Conservation (phyloP, 179 eudicot genomes). For the Heliamphora ciliata region DNA sequence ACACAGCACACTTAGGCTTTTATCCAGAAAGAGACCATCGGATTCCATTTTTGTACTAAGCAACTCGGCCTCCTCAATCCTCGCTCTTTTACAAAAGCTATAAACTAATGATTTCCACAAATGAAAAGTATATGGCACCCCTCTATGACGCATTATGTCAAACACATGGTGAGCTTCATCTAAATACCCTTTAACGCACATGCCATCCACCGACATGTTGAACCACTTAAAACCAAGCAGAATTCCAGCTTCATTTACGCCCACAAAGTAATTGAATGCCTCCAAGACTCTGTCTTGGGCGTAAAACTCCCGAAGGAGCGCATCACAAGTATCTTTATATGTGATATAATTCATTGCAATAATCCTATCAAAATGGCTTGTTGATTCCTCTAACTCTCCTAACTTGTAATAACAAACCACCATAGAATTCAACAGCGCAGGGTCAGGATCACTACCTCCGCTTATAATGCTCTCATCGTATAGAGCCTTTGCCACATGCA, state of each 20-base stretch:
- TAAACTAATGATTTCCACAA: conserved; percentile 28
- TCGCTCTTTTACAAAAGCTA: conserved; percentile 31
- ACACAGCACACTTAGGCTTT: conserved; percentile 10
- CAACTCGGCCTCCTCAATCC: conserved; percentile 30
- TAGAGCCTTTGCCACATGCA: conserved; percentile 27
- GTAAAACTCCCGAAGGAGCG: conserved; percentile 22
- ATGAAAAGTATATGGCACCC: conserved; percentile 20
- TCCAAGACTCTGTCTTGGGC: conserved; percentile 27
- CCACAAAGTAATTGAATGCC: conserved; percentile 25
- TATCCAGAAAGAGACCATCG: conserved; percentile 28
- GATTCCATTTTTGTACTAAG: conserved; percentile 32
- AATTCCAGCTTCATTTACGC: conserved; percentile 15
- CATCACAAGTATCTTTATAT: conserved; percentile 22
- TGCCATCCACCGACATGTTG: conserved; percentile 23
- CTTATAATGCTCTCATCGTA: conserved; percentile 19
- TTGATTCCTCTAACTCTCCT: conserved; percentile 34
- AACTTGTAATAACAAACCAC: conserved; percentile 30
- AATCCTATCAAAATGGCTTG: conserved; percentile 26
- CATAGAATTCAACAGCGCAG: conserved; percentile 27
- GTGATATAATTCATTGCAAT: conserved; percentile 11
- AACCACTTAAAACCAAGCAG: conserved; percentile 19
- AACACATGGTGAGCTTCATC: conserved; percentile 37
- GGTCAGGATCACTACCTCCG: conserved; percentile 19
- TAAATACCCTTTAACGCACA: conserved; percentile 29
- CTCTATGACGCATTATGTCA: conserved; percentile 25